These are phyloP conservation scores for Groenewaldozyma salmanticensis DNA, from an alignment of 805 yeast genomes.

Conservation along the genomic window DNA sequence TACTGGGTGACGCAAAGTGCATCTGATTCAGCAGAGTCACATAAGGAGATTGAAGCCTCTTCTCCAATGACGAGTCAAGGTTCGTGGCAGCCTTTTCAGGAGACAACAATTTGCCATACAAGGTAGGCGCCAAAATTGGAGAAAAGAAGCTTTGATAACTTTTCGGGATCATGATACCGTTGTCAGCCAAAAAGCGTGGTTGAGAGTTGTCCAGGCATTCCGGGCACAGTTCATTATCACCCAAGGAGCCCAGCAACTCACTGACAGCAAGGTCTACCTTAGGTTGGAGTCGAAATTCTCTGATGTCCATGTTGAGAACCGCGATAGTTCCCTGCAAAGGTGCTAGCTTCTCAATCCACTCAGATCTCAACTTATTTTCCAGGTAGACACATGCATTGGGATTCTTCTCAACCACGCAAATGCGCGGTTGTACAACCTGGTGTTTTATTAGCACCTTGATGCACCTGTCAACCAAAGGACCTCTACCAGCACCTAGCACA, in stretches of 20 bases:
- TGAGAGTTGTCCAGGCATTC: conserved; percentile 54
- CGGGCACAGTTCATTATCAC: conserved; percentile 84
- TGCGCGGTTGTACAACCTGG: conserved; percentile 17
- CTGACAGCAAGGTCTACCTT: conserved; percentile 57
- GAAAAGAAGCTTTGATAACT: conserved; percentile 50
- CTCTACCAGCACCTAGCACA: conserved; percentile 83
- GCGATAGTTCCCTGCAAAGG: too few relatives aligned
- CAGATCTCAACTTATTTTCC: conserved; percentile 36
- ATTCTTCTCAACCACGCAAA: conserved; percentile 67
- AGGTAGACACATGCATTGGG: conserved; percentile 45
- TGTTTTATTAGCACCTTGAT: conserved; percentile 32
- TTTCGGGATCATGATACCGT: conserved; percentile 54
- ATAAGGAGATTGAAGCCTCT: conserved; percentile 31
- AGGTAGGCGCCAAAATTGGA: conserved; percentile 55
- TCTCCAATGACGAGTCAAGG: background rate
- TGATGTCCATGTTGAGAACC: conserved; percentile 49
- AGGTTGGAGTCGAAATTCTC: conserved; percentile 36
- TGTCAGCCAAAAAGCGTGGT: conserved; percentile 20
- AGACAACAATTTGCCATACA: conserved; percentile 24
- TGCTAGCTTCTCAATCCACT: conserved; percentile 36
- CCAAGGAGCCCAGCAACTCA: conserved; percentile 83
- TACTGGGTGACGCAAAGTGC: conserved; percentile 34
- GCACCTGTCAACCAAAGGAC: conserved; percentile 59
- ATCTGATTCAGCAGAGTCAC: conserved; percentile 34
- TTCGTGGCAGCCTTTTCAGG: background rate